Base-by-base conservation (phyloP, 768 basidiomycete species). In the Leccinum subgranulosum region DNA sequence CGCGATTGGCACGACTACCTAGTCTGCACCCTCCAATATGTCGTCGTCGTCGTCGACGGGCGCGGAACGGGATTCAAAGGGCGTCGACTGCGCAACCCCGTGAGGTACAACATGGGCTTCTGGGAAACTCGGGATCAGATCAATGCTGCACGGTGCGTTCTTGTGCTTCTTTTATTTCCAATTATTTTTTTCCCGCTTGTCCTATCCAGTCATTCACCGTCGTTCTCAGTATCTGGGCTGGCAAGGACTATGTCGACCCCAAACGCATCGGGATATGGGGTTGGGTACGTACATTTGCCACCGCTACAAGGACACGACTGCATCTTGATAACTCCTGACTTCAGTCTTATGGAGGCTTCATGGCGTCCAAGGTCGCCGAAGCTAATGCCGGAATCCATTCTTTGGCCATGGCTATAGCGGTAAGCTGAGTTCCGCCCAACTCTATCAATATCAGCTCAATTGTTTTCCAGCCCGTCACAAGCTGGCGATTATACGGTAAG, bases 181-280 rank as follows among this genome's bases (percentile, higher is more conserved):
- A 7, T 45, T 56, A 10, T 19, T 54, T 43, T 43, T 33, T 36
- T 21, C 21, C 19, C 27, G 6, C 48, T 60, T 28, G 60, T 11
- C 41, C 5, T 17, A 10, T 11, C 5, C 11, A 11, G 19, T 43
- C 11, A 43, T 12, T 43, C 19, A 43, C 41, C 17, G 15, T 34
- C 46, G 19, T 47, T 49, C 23, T 12, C 58, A 91, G 91, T 55
- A 75, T 86, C 49, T 97, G 93, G 91, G 91, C 88, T 3, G 79
- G 85, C 62, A 92, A 90, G 72, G 78, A 82, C 15, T 98, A 98
- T 68, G 89, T 98, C 2, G 97, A 99, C 70, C 78, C 84, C 39
- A 84, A 83, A 69, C 79, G 94, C 47, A 90, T 98, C 49, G 97
- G 96, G 0, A 88, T 98, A 51, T 98, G 95, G 95, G 97, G 97